Base-by-base conservation (phyloP, 805 yeast genomes). In the Ogataea parapolymorpha region DNA sequence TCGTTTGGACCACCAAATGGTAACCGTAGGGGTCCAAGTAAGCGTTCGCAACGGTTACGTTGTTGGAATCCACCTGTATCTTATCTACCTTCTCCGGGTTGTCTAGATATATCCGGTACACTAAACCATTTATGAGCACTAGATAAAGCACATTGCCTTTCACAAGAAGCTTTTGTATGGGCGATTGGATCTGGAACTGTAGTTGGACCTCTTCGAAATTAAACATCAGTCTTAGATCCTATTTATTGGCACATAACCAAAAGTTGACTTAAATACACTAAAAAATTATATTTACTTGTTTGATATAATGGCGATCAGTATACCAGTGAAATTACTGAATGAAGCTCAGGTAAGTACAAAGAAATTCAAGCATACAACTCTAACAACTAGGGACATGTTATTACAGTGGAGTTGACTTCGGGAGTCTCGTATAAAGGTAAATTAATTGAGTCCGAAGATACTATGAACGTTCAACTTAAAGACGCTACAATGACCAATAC, bases 341-440 rank as follows among this genome's bases (percentile, higher is more conserved):
- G 99, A 90, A 64, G 85, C 96, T 7, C 85, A 79, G 54, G 74
- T 69, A 53, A 35, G 71, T 59, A 13, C 9, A 14, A 3, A 12
- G 8, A 4, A 5, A 3, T 6, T 8, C n/a, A 3, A 9, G 3
- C 7, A 11, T 14, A 16, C 11, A 24, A 33, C 50, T 20, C 22
- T 47, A 45, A 45, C 49, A 23, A 7, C 3, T 26, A 82, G 70
- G 96, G 97, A 35, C 98, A 91, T 58, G 68, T 80, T 3, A 80
- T 91, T 7, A 79, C 95, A 1, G 61, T 91, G 13, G 99, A 91
- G 61, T 75, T 91, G 38, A 76, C 77, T 18, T 80, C 89, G 0
- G 98, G 98, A 2, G 90, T 85, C 48, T 77, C 85, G 0, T 91
- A 91, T 58, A 72, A 95, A 26, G 99, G 99, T 2, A 88, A 84